Evolutionary conservation across 805 yeast species (phyloP).

Genomic region (Torulaspora gathmanii): DNA sequence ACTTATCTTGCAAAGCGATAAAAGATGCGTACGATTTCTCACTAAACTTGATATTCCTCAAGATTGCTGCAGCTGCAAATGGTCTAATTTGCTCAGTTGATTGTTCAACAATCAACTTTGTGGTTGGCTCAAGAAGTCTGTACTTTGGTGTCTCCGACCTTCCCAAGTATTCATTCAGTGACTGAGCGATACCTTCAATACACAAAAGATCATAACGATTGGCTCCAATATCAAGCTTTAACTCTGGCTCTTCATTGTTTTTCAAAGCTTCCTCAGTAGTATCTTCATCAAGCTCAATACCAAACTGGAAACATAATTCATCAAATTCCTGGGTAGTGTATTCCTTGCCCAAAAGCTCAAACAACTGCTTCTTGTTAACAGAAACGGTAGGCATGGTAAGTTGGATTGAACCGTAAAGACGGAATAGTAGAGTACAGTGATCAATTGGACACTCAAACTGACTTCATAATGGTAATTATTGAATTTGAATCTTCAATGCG

Average conservation of each 20-base stretch:
- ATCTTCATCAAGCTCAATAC: conserved; percentile 96
- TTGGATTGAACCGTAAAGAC: not conserved
- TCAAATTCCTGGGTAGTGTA: conserved; percentile 90
- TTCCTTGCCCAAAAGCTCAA: conserved; percentile 63
- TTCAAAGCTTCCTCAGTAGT: conserved; percentile 59
- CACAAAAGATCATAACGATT: conserved; percentile 98
- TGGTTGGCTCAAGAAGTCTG: conserved; percentile 55
- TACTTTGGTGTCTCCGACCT: conserved; percentile 60
- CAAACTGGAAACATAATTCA: conserved; percentile 95
- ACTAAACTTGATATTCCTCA: conserved; percentile 77
- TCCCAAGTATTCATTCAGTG: conserved; percentile 86
- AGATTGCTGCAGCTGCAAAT: conserved; percentile 90
- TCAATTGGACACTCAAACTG: no score
- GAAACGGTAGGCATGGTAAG: conserved; percentile 86
- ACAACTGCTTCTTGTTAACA: conserved; percentile 91
- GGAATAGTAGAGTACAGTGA: not conserved
- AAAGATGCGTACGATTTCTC: conserved; percentile 88
- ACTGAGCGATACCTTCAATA: conserved; percentile 95
- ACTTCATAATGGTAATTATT: no score
- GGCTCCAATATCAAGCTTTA: conserved; percentile 96
- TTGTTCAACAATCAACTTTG: conserved; percentile 68
- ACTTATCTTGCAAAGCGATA: conserved; percentile 91
- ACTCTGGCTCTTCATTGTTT: conserved; percentile 68
- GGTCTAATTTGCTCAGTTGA: conserved; percentile 78
- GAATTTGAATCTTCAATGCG: not conserved